Base-by-base conservation (phyloP, 352 stramenopile genomes). In the Thalassiosira ordinaria region DNA sequence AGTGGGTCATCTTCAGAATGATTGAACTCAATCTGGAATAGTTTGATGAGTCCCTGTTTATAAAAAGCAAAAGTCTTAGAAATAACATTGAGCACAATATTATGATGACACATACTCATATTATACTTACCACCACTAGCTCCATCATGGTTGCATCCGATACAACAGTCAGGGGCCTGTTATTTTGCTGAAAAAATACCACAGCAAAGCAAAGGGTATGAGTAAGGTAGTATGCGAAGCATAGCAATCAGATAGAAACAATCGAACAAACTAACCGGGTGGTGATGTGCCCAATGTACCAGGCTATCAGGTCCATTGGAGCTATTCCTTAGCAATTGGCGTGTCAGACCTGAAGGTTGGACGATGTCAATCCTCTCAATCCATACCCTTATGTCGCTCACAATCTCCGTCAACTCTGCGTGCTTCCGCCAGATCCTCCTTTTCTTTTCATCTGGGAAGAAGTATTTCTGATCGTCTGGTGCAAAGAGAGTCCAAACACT, bases 341-440 rank as follows among this genome's bases (percentile, higher is more conserved):
- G 33, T 39, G 39, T 51, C 59, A 67, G n/a, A 37, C 22, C 14
- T 33, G 13, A 18, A 20, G 33, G 33, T 18, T 24, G n/a, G n/a
- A n/a, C n/a, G n/a, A n/a, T n/a, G n/a, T n/a, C 41, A 20, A 67
- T 56, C 14, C 37, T 67, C 41, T 67, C 59, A 13, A 67, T 37
- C 59, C 59, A 67, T 9, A 67, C 59, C 4, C 59, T 8, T 53
- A 67, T 24, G 18, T 67, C 59, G 41, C 47, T 67, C 22, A 67
- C 59, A 24, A 37, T 31, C 18, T 47, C 35, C 16, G 59, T 67
- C 33, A 67, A 53, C 39, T 67, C 59, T 14, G 41, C 29, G 5
- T 67, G 59, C 37, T 67, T 67, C 16, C 41, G 14, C 59, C 59
- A 67, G 18, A 33, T 31, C 41, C 53, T 39, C n/a, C 24, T 52